These are phyloP conservation scores for Hypoxylon sp. DNA, from an alignment of 2,329 filamentous ascomycete species.

Conservation along the genomic window DNA sequence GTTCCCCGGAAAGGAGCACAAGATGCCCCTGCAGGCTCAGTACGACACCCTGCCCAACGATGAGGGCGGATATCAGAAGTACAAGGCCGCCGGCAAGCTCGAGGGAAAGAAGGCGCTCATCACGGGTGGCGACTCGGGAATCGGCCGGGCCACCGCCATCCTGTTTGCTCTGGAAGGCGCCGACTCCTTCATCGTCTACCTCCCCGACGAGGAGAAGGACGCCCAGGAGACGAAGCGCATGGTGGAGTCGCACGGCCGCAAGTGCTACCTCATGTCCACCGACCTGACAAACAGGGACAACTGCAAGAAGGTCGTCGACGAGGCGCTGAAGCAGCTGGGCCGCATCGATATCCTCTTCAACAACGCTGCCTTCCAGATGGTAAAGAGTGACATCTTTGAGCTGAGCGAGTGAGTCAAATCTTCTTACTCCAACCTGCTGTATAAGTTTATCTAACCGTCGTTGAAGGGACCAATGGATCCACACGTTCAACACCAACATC, in stretches of 20 bases:
- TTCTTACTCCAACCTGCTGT: not conserved
- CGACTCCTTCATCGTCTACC: conserved; percentile 77
- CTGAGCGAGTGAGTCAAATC: conserved; percentile 69
- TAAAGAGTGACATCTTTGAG: conserved; percentile 77
- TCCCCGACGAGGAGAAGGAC: conserved; percentile 81
- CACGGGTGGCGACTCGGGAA: conserved; percentile 84
- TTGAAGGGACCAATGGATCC: conserved; percentile 78
- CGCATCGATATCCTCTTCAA: conserved; percentile 80
- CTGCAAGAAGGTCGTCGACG: conserved; percentile 77
- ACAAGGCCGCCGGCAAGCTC: conserved; percentile 82
- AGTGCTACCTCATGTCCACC: conserved; percentile 72
- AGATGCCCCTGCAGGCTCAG: conserved; percentile 68
- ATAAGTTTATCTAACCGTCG: conserved; percentile 30
- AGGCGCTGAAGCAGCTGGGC: conserved; percentile 74
- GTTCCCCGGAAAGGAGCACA: conserved; percentile 59
- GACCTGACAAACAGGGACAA: conserved; percentile 75
- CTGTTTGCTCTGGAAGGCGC: conserved; percentile 86
- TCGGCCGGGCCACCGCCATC: conserved; percentile 80
- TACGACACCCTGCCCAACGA: conserved; percentile 75
- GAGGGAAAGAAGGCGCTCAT: conserved; percentile 81
- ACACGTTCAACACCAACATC: conserved; percentile 87
- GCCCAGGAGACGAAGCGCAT: conserved; percentile 78
- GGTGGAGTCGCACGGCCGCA: conserved; percentile 74
- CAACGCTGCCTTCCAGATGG: conserved; percentile 82
- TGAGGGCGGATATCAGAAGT: conserved; percentile 75